A percentile compares a stretch with the other conserved stretches of the same genome.
Evolutionary conservation across 1,284 basidiomycete species (phyloP).

Genomic region (Meripilus lineatus): DNA sequence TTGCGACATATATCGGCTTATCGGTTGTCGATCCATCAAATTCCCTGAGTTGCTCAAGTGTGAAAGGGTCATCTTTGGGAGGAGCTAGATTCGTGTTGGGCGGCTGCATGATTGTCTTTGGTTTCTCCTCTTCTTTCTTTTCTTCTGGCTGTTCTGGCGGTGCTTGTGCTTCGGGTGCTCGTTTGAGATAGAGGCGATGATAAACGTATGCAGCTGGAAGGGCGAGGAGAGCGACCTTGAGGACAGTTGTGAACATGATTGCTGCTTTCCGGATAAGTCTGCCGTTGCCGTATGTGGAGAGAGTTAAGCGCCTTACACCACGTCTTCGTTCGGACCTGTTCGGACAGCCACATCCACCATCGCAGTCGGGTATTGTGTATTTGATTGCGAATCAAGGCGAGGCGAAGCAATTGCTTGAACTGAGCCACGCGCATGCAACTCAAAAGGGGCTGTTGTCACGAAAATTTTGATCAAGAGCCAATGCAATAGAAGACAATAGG

Average conservation of each 20-base stretch:
- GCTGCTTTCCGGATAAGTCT: no score
- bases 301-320: no score
- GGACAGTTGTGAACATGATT: background rate
- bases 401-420: no score
- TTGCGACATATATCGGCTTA: slow-evolving; percentile 82
- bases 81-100: slow-evolving; percentile 57
- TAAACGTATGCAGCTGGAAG: background rate
- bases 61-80: slow-evolving; percentile 77
- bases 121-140: slow-evolving; percentile 28
- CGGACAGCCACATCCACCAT: no score
- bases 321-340: no score
- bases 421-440: no score
- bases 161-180: background rate
- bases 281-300: no score
- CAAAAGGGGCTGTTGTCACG: no score
- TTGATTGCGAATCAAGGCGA: no score
- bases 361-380: no score
- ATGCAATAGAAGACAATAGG: no score
- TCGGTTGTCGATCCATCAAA: slow-evolving; percentile 63
- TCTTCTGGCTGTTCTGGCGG: background rate
- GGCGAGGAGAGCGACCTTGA: background rate
- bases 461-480: no score
- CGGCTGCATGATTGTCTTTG: slow-evolving; percentile 68
- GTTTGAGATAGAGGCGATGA: background rate
- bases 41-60: slow-evolving; percentile 58